Percentiles rank a stretch among this genome's conserved stretches.
Evolutionary conservation across 164 flowering plant species (phyloP).

Genomic region (Liquidambar formosana): DNA sequence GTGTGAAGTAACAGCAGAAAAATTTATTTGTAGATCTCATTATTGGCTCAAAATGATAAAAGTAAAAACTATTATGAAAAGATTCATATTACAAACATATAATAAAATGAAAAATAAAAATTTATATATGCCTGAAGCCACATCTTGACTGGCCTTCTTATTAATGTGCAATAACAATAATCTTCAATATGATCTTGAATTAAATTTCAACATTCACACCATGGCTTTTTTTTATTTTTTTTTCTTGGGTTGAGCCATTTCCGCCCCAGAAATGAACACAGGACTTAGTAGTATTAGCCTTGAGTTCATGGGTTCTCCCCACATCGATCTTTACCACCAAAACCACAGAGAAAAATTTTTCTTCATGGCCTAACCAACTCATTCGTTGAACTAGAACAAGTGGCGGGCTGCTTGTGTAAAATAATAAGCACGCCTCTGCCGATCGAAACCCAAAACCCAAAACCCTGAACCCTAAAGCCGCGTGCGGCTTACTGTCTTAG

Average conservation of each 20-base stretch:
- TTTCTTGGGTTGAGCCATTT: not conserved
- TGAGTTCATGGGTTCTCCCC: too few relatives aligned
- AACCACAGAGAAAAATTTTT: too few relatives aligned
- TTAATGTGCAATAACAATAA: constrained; percentile 1
- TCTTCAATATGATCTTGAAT: not conserved
- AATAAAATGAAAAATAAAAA: not conserved
- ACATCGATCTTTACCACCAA: too few relatives aligned
- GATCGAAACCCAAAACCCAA: constrained; percentile 19
- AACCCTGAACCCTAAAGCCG: constrained; percentile 13
- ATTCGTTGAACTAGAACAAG: not conserved
- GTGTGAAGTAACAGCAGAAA: too few relatives aligned
- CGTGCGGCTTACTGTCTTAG: too few relatives aligned
- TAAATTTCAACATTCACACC: constrained; percentile 4
- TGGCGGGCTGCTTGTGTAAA: constrained; percentile 48
- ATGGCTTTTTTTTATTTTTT: not conserved
- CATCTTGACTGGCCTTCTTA: constrained; percentile 16
- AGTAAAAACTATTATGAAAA: not conserved
- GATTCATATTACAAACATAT: constrained; percentile 15
- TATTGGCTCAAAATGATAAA: too few relatives aligned
- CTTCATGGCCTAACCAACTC: too few relatives aligned
- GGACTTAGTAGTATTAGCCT: too few relatives aligned
- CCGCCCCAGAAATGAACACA: too few relatives aligned
- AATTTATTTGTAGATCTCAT: too few relatives aligned
- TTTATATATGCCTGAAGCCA: constrained; percentile 13
- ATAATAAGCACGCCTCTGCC: constrained; percentile 61